Evolutionary conservation across 495 filamentous ascomycete species (phyloP), one percentile per base, ranked within the genome.

Genomic region (Aspergillus hancockii): DNA sequence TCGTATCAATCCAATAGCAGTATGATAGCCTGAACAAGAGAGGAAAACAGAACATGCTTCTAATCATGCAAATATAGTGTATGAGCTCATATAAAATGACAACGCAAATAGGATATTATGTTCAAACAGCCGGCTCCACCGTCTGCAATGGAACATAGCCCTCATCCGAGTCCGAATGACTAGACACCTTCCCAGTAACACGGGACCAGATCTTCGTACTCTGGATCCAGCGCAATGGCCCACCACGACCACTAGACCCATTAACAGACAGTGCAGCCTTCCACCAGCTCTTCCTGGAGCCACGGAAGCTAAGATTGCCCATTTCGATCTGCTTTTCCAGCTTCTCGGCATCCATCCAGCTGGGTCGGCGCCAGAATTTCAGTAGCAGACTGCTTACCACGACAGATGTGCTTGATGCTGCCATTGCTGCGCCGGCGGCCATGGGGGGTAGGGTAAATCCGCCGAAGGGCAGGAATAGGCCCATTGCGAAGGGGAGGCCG

Each of bases 401-500:
- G 8, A 99, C 94, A 53, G 89, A 93, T 31, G 98, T 89, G 60
- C 90, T 93, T 40, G 88, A 92, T 41, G 81, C 82, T 6, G 93
- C 95, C 94, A 99, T 99, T 19, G 95, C 95, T 3, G 87, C 90
- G 16, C 92, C 93, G 8, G 94, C 95, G 31, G 91, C 91, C 90
- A 97, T 93, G 12, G 94, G 94, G 57, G 94, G 94, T 59, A 99
- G 74, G 75, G 90, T 89, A 62, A 86, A 84, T 4, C 93, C 93
- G 5, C 93, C 94, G 53, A 94, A 84, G 0, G 94, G 94, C 25
- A 99, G 79, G 79, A 97, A 92, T 9, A 83, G 56, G 5, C 94
- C 94, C 94, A 98, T 98, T 10, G 94, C 94, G 62, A 99, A 97
- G 23, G 94, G 94, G 2, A 99, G 78, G 4, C 94, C 94, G 62